These are phyloP conservation scores for Stachybotrys echinatus DNA, from an alignment of 2,329 filamentous ascomycete genomes.

Conservation along the genomic window DNA sequence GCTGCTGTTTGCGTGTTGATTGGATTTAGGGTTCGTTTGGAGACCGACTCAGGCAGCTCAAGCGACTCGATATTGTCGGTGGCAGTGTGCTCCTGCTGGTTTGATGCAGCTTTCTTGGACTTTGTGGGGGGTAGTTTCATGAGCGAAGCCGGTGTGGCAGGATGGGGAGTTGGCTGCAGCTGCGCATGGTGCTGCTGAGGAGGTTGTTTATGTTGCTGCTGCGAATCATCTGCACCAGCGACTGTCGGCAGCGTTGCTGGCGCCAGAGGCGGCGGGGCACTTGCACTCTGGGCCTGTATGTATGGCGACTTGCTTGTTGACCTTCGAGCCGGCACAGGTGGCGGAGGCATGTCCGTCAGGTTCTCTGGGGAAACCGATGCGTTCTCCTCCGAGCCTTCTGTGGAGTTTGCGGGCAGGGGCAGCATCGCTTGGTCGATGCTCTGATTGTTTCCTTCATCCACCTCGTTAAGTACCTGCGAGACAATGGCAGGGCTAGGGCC, in stretches of 20 bases:
- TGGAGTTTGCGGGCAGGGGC: slow-evolving; percentile 31
- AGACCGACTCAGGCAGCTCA: slow-evolving; percentile 67
- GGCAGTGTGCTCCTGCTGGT: slow-evolving; percentile 33
- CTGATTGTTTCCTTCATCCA: slow-evolving; percentile 34
- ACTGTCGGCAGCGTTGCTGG: not conserved
- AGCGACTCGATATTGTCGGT: slow-evolving; percentile 53
- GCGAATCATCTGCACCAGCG: not conserved
- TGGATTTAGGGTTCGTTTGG: slow-evolving; percentile 19
- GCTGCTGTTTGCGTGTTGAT: slow-evolving; percentile 38
- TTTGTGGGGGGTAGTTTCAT: slow-evolving; percentile 67
- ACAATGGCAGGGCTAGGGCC: slow-evolving; percentile 50
- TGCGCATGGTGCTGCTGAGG: slow-evolving; percentile 4
- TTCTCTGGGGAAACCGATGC: slow-evolving; percentile 60
- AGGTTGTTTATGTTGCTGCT: slow-evolving; percentile 3
- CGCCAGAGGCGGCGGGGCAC: slow-evolving; percentile 14
- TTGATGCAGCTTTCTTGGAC: slow-evolving; percentile 39
- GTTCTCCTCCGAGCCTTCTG: slow-evolving; percentile 58
- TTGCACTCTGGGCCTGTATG: slow-evolving; percentile 49
- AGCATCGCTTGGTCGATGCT: slow-evolving; percentile 30
- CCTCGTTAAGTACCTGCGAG: slow-evolving; percentile 49
- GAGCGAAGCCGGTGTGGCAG: slow-evolving; percentile 81
- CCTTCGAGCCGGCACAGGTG: slow-evolving; percentile 59
- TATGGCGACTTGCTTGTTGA: slow-evolving; percentile 65
- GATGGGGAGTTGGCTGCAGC: slow-evolving; percentile 50
- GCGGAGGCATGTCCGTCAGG: slow-evolving; percentile 61